A percentile compares a stretch with the other conserved stretches of the same genome.
These are phyloP conservation scores for Zygotorulaspora chibaensis DNA, from an alignment of 805 yeast species.

Conservation along the genomic window DNA sequence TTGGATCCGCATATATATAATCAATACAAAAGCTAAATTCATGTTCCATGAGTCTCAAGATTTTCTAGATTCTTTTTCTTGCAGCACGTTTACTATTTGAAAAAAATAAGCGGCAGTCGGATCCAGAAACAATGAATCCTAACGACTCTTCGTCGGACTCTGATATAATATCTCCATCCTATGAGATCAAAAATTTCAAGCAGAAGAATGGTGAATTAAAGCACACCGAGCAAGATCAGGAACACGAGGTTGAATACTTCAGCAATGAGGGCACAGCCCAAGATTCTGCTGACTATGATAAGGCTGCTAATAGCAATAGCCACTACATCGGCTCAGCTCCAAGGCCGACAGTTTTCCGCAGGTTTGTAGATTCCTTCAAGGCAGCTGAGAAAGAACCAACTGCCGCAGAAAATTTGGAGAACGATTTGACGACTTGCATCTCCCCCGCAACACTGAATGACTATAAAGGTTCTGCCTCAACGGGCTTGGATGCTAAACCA, in stretches of 20 bases:
- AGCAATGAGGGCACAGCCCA: slow-evolving; percentile 8
- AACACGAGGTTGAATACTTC: slow-evolving; percentile 27
- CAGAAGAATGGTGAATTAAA: slow-evolving; percentile 1
- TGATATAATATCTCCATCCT: slow-evolving; percentile 10
- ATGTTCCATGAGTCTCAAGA: too few relatives aligned
- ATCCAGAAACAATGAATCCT: neutral
- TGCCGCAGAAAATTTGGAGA: slow-evolving; percentile 37
- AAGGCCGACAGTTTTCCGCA: slow-evolving; percentile 5
- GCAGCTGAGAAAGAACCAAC: slow-evolving; percentile 31
- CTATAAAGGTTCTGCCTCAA: slow-evolving; percentile 7
- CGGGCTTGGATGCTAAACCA: slow-evolving; percentile 1
- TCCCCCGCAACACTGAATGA: slow-evolving; percentile 13
- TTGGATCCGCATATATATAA: too few relatives aligned
- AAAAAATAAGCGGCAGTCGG: neutral
- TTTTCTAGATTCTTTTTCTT: too few relatives aligned
- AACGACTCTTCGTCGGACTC: slow-evolving; percentile 5
- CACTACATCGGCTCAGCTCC: neutral
- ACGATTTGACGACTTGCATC: slow-evolving; percentile 14
- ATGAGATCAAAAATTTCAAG: slow-evolving; percentile 18
- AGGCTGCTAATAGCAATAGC: neutral
- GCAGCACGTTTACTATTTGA: too few relatives aligned
- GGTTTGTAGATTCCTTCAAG: slow-evolving; percentile 43
- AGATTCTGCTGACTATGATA: neutral
- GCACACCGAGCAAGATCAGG: slow-evolving; percentile 9
- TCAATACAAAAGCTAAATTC: too few relatives aligned